Evolutionary conservation across 2,329 filamentous ascomycete species (phyloP).

Genomic region (Trichoderma arundinaceum): DNA sequence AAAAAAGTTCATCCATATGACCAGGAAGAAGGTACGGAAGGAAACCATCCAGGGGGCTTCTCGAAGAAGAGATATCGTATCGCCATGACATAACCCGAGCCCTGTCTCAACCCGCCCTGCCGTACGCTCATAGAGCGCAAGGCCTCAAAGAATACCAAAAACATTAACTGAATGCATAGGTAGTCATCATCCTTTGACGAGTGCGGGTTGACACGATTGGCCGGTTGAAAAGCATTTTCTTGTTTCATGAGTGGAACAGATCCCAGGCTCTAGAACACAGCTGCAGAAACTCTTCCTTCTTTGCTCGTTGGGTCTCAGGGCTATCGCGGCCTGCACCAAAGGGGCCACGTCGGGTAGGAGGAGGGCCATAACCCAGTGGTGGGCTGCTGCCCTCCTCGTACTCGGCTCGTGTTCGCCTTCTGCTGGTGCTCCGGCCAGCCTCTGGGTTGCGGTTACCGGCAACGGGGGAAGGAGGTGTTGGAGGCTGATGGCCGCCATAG

Average conservation of each 20-base stretch:
- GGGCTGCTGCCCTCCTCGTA: constrained; percentile 93
- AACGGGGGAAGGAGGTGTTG: constrained; percentile 84
- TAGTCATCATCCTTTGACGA: not conserved
- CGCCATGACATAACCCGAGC: constrained; percentile 12
- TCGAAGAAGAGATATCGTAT: constrained; percentile 16
- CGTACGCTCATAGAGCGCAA: not conserved
- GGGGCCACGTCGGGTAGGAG: constrained; percentile 65
- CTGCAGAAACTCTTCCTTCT: constrained; percentile 90
- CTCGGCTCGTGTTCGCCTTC: constrained; percentile 82
- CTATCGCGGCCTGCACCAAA: constrained; percentile 84
- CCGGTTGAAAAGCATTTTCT: not conserved
- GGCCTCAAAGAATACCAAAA: not conserved
- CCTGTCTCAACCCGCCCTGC: not conserved
- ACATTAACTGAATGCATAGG: not conserved
- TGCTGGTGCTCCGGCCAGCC: constrained; percentile 63
- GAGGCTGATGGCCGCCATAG: constrained; percentile 91
- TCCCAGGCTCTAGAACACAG: constrained; percentile 94
- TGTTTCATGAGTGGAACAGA: constrained; percentile 84
- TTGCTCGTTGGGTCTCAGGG: constrained; percentile 79
- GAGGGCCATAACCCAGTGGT: constrained; percentile 77
- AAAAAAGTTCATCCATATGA: constrained; percentile 3
- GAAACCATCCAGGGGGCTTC: constrained; percentile 2
- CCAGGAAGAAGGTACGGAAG: not conserved
- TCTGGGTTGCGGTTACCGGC: constrained; percentile 57
- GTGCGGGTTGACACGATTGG: not conserved